A percentile compares a stretch with the other conserved stretches of the same genome.
These are phyloP conservation scores for Daldinia childiae DNA, from an alignment of 495 filamentous ascomycete genomes.

Conservation along the genomic window DNA sequence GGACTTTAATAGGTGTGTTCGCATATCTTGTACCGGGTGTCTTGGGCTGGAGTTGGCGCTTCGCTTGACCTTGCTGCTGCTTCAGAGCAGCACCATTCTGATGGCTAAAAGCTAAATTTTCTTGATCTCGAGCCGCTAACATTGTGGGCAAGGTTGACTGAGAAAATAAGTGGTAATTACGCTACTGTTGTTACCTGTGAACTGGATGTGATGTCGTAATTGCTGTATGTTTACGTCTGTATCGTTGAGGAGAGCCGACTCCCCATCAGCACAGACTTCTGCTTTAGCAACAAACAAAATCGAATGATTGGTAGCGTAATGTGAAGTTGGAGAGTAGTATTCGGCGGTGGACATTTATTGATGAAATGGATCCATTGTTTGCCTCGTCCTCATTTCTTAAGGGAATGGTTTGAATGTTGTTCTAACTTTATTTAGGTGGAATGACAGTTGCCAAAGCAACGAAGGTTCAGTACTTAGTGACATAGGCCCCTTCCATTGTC, in stretches of 20 bases:
- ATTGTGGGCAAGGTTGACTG: constrained; percentile 53
- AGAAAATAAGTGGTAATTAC: background rate
- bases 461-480: constrained; percentile 8
- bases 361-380: constrained; percentile 19
- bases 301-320: constrained; percentile 2
- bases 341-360: constrained; percentile 6
- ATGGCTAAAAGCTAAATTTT: constrained; percentile 80
- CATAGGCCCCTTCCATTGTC: constrained; percentile 19
- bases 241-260: constrained; percentile 21
- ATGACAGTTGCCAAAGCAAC: constrained; percentile 39
- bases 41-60: constrained; percentile 71
- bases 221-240: constrained; percentile 24
- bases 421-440: constrained; percentile 29
- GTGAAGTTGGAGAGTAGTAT: constrained; percentile 14
- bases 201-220: constrained; percentile 22
- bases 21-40: constrained; percentile 78
- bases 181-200: background rate
- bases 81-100: constrained; percentile 82
- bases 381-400: constrained; percentile 13
- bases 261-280: constrained; percentile 19
- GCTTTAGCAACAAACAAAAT: background rate
- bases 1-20: constrained; percentile 86
- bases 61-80: constrained; percentile 67
- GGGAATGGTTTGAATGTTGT: constrained; percentile 19
- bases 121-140: constrained; percentile 86